These are phyloP conservation scores for Elsinoe fawcettii DNA, from an alignment of 2,329 filamentous ascomycete species.

Conservation along the genomic window DNA sequence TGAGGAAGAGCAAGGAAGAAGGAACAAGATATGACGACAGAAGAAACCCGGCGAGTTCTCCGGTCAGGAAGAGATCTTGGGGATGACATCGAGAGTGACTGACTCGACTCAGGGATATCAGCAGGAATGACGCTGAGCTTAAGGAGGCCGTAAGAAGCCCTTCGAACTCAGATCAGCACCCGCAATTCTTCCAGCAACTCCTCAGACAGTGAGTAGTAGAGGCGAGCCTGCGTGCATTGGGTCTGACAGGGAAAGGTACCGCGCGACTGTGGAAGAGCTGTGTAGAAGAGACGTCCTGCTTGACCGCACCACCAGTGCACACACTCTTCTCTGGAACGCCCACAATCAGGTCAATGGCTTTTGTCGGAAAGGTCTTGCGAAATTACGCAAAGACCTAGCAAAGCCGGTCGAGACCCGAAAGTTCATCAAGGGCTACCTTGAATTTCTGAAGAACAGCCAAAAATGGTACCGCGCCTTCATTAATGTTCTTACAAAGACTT, in stretches of 20 bases:
- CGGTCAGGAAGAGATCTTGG: background rate
- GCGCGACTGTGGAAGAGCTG: constrained; percentile 61
- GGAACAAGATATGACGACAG: constrained; percentile 5
- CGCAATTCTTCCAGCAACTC: background rate
- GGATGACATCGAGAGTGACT: background rate
- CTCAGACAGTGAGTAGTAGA: constrained; percentile 10
- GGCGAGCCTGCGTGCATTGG: background rate
- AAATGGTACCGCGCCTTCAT: constrained; percentile 84
- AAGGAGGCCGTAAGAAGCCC: constrained; percentile 5
- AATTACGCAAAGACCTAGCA: constrained; percentile 47
- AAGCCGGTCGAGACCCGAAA: constrained; percentile 61
- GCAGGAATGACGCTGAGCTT: constrained; percentile 20
- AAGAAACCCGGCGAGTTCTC: constrained; percentile 3
- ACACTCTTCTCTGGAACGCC: constrained; percentile 67
- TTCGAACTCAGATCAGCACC: constrained; percentile 1
- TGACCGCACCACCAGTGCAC: constrained; percentile 56
- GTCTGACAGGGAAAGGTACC: constrained; percentile 40
- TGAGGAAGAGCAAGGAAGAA: constrained; percentile 14
- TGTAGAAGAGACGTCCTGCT: constrained; percentile 66
- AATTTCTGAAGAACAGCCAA: constrained; percentile 80
- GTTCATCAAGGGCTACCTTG: constrained; percentile 70
- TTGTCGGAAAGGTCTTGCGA: constrained; percentile 22
- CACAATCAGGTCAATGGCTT: constrained; percentile 65
- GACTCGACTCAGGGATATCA: constrained; percentile 7
- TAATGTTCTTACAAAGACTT: constrained; percentile 60